A percentile compares a stretch with the other conserved stretches of the same genome.
Conservation (phyloP, 1,284 basidiomycete species). For the Chiua sp. region DNA sequence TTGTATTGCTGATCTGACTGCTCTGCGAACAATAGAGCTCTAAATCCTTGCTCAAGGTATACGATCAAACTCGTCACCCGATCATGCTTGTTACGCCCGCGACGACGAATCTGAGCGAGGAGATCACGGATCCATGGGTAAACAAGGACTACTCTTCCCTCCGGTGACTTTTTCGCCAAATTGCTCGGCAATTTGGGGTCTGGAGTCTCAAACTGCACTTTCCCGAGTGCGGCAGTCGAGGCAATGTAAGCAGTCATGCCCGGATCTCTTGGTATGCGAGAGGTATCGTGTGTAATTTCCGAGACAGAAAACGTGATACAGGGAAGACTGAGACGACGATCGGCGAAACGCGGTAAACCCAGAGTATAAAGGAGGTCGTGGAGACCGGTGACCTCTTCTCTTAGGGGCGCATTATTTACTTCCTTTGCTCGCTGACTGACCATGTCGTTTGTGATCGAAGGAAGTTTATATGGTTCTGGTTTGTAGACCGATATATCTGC, state of each 20-base stretch:
- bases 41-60: slow-evolving; percentile 17
- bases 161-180: not conserved
- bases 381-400: not conserved
- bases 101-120: not conserved
- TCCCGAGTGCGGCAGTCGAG: slow-evolving; percentile 6
- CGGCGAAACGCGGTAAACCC: slow-evolving; percentile 1
- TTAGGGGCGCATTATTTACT: not conserved
- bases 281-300: not conserved
- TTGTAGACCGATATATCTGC: slow-evolving; percentile 14
- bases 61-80: slow-evolving; percentile 4
- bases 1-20: slow-evolving; percentile 3
- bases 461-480: not conserved
- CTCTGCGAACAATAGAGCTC: slow-evolving; percentile 12
- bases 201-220: slow-evolving; percentile 2
- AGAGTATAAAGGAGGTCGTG: not conserved
- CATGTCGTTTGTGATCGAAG: not conserved
- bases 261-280: not conserved
- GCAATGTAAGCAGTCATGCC: not conserved
- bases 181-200: not conserved
- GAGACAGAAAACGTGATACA: slow-evolving; percentile 16
- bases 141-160: slow-evolving; percentile 2
- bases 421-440: not conserved
- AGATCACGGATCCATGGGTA: slow-evolving; percentile 20
- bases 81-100: not conserved
- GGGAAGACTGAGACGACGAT: slow-evolving; percentile 12